These are phyloP conservation scores for Flagelloscypha sp. DNA, from an alignment of 768 basidiomycete genomes.

Conservation along the genomic window DNA sequence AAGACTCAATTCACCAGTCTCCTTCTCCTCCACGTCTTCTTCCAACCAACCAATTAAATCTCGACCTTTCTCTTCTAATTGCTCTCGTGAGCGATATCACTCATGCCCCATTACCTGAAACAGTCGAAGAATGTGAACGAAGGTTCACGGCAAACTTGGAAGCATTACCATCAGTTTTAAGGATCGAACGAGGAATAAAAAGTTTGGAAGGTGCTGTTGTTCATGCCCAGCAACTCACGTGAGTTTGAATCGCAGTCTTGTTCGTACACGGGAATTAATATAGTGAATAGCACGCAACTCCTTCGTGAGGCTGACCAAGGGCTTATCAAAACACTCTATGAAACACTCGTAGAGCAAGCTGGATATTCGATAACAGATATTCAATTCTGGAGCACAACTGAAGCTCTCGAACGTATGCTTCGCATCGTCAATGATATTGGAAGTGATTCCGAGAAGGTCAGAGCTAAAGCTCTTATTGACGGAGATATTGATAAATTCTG, in stretches of 20 bases:
- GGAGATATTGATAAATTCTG: slow-evolving; percentile 46
- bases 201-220: too few relatives aligned
- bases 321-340: too few relatives aligned
- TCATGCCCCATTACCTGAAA: slow-evolving; percentile 56
- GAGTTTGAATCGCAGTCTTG: too few relatives aligned
- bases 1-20: too few relatives aligned
- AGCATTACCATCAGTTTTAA: too few relatives aligned
- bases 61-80: slow-evolving; percentile 80
- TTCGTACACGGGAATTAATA: too few relatives aligned
- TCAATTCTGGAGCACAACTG: slow-evolving; percentile 74
- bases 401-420: slow-evolving; percentile 64
- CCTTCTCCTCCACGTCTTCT: slow-evolving; percentile 16
- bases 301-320: too few relatives aligned
- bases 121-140: slow-evolving; percentile 45
- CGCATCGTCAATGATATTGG: slow-evolving; percentile 80
- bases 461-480: slow-evolving; percentile 56
- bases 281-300: too few relatives aligned
- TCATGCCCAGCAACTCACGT: too few relatives aligned
- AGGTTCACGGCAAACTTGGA: too few relatives aligned
- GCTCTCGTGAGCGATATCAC: slow-evolving; percentile 79
- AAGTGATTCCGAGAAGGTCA: slow-evolving; percentile 53
- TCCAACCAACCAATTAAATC: slow-evolving; percentile 59
- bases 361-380: slow-evolving; percentile 27
- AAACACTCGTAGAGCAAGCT: too few relatives aligned
- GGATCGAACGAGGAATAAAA: too few relatives aligned